Conservation (phyloP, 495 filamentous ascomycete genomes). For the Penicillium daleae region DNA sequence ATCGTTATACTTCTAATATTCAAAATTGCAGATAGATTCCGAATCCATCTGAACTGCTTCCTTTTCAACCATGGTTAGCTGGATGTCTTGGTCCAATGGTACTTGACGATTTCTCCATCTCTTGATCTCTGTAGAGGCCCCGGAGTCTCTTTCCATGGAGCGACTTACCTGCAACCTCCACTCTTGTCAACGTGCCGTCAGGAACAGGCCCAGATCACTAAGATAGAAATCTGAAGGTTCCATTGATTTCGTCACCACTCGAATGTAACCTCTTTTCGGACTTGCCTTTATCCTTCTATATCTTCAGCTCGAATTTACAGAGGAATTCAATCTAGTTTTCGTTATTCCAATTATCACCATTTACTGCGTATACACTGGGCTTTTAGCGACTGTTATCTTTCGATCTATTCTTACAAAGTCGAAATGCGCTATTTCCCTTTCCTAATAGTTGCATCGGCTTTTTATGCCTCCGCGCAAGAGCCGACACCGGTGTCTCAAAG, state of each 20-base stretch:
- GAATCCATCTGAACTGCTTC: neutral
- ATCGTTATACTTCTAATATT: too few species aligned
- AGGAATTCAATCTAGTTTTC: neutral
- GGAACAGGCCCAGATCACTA: slow-evolving; percentile 15
- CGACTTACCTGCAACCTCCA: neutral
- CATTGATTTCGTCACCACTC: slow-evolving; percentile 7
- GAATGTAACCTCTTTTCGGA: neutral
- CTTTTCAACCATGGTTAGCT: neutral
- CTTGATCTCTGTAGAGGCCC: neutral
- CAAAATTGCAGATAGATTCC: neutral
- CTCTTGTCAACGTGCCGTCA: slow-evolving; percentile 7
- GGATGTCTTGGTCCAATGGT: neutral
- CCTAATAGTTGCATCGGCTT: slow-evolving; percentile 13
- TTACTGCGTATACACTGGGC: neutral
- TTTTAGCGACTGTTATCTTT: neutral
- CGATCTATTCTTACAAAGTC: neutral
- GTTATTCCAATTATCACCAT: neutral
- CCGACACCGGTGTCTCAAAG: neutral
- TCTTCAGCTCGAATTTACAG: neutral
- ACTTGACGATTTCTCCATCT: neutral
- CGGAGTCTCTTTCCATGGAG: slow-evolving; percentile 5
- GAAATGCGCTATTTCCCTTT: slow-evolving; percentile 16
- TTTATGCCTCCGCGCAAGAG: slow-evolving; percentile 20
- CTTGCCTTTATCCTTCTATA: slow-evolving; percentile 5
- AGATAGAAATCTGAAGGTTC: slow-evolving; percentile 1